These are phyloP conservation scores for Arabidopsis lyrata DNA, from an alignment of 441 rosid genomes.

Conservation along the genomic window DNA sequence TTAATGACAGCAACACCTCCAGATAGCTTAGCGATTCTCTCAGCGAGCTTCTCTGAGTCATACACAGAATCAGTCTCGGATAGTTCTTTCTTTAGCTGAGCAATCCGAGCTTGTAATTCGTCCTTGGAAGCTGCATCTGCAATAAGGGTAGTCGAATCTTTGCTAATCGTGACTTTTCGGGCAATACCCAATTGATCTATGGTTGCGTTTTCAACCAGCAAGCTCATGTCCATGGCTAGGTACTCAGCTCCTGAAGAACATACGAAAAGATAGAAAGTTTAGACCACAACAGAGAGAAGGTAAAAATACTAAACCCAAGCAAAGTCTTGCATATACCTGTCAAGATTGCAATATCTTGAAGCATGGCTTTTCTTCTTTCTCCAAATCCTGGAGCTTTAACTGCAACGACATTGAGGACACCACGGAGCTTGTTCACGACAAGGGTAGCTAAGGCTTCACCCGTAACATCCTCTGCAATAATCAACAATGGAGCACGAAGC, in stretches of 20 bases:
- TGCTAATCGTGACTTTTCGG: conserved; percentile 73
- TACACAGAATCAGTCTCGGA: conserved; percentile 88
- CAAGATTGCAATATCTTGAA: conserved; percentile 88
- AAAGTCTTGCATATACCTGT: conserved; percentile 57
- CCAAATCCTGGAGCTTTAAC: conserved; percentile 96
- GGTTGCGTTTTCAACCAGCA: conserved; percentile 73
- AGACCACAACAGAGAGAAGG: not conserved
- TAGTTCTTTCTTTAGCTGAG: conserved; percentile 86
- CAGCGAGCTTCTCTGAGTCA: conserved; percentile 86
- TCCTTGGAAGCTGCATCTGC: conserved; percentile 96
- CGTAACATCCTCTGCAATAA: conserved; percentile 92
- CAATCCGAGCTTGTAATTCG: conserved; percentile 79
- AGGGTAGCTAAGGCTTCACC: conserved; percentile 96
- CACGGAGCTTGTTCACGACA: conserved; percentile 92
- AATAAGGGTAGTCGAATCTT: conserved; percentile 83
- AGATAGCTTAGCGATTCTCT: conserved; percentile 92
- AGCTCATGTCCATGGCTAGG: conserved; percentile 87
- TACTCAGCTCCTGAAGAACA: conserved; percentile 80
- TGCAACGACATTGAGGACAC: conserved; percentile 87
- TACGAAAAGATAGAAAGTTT: not conserved
- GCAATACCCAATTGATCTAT: conserved; percentile 89
- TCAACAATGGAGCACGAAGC: conserved; percentile 86
- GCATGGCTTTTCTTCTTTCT: conserved; percentile 92
- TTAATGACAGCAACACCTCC: conserved; percentile 97
- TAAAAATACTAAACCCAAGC: not conserved